A percentile compares a stretch with the other conserved stretches of the same genome.
These are phyloP conservation scores for Leishmania turanica DNA, from an alignment of 208 protist genomes.

Conservation along the genomic window DNA sequence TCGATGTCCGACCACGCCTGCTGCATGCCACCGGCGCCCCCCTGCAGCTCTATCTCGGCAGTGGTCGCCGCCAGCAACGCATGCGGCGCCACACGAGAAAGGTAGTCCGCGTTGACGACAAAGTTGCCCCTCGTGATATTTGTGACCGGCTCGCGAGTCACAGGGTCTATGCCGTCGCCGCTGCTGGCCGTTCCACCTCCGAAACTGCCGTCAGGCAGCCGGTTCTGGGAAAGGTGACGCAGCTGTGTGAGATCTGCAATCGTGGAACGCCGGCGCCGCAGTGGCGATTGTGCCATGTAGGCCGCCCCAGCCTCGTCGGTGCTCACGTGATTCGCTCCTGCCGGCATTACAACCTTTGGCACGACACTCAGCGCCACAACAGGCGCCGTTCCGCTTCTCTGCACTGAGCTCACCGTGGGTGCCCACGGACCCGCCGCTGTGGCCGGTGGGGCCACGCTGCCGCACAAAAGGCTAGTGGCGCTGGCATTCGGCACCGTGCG, in stretches of 20 bases:
- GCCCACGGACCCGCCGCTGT: constrained; percentile 11
- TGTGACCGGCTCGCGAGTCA: constrained; percentile 34
- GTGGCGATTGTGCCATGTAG: background rate
- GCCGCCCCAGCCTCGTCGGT: background rate
- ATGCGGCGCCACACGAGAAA: constrained; percentile 17
- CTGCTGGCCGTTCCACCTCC: background rate
- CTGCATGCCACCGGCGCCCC: background rate
- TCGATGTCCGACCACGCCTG: constrained; percentile 51
- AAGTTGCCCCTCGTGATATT: constrained; percentile 62
- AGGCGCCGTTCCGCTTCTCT: background rate
- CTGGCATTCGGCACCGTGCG: constrained; percentile 18
- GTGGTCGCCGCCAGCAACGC: background rate
- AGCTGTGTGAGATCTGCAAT: constrained; percentile 40
- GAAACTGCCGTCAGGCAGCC: background rate
- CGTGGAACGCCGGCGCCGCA: constrained; percentile 23
- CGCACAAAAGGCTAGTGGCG: background rate
- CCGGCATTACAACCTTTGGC: constrained; percentile 20
- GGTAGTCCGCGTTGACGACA: constrained; percentile 59
- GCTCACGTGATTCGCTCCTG: background rate
- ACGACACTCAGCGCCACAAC: constrained; percentile 17
- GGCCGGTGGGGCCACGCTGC: background rate
- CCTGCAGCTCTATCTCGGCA: background rate
- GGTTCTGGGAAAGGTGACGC: constrained; percentile 3
- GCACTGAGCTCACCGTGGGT: background rate
- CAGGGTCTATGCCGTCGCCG: background rate